Evolutionary conservation across 1,139 yeast species (phyloP).

Genomic region (Blastobotrys raffinosifermentans): DNA sequence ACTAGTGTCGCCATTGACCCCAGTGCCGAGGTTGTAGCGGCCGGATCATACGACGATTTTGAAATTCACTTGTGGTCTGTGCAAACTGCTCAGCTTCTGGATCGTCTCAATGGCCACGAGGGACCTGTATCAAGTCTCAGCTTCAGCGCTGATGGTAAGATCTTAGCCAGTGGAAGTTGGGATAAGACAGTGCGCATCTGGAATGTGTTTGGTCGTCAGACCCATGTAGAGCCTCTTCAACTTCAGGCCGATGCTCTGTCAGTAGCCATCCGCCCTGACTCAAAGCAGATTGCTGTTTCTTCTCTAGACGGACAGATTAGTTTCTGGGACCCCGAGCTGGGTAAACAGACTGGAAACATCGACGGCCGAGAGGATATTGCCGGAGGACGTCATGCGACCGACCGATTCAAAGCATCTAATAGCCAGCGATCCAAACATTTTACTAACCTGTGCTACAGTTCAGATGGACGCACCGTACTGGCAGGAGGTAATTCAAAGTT

Average conservation of each 20-base stretch:
- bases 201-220: slow-evolving; percentile 77
- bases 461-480: slow-evolving; percentile 79
- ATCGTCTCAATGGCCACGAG: slow-evolving; percentile 82
- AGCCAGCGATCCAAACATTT: slow-evolving; percentile 81
- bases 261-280: slow-evolving; percentile 83
- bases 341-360: slow-evolving; percentile 72
- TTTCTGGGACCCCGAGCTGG: slow-evolving; percentile 77
- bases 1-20: slow-evolving; percentile 92
- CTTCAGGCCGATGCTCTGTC: slow-evolving; percentile 81
- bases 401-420: slow-evolving; percentile 73
- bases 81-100: slow-evolving; percentile 87
- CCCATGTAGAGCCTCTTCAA: slow-evolving; percentile 86
- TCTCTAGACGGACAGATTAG: slow-evolving; percentile 85
- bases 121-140: slow-evolving; percentile 90
- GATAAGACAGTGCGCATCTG: slow-evolving; percentile 90
- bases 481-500: slow-evolving; percentile 95
- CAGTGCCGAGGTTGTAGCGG: slow-evolving; percentile 94
- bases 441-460: slow-evolving; percentile 74
- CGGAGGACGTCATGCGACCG: slow-evolving; percentile 80
- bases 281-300: slow-evolving; percentile 80
- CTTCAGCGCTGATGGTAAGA: slow-evolving; percentile 71
- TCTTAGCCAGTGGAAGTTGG: slow-evolving; percentile 93
- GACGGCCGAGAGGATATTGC: slow-evolving; percentile 84
- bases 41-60: slow-evolving; percentile 86
- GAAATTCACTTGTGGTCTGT: slow-evolving; percentile 97